Evolutionary conservation across 1,139 yeast species (phyloP).

Genomic region (Candida anutae): DNA sequence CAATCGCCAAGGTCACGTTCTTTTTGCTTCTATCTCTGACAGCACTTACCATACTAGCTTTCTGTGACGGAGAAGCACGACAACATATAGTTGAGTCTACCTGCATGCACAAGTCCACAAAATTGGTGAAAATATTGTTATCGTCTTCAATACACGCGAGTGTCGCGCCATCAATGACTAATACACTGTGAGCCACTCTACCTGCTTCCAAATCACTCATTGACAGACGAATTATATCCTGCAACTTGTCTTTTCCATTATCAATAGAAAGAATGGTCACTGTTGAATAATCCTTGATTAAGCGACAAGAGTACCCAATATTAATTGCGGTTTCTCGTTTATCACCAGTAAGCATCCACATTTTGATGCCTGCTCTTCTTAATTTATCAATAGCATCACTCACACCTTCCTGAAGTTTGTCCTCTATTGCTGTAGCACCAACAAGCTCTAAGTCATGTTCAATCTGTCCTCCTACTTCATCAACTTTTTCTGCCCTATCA

Average conservation of each 20-base stretch:
- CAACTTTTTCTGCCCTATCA: constrained; percentile 61
- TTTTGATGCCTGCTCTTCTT: constrained; percentile 83
- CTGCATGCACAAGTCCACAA: constrained; percentile 75
- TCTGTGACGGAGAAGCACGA: constrained; percentile 95
- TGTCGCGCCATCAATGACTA: constrained; percentile 90
- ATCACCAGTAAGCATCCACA: constrained; percentile 99
- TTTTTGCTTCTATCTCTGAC: constrained; percentile 59
- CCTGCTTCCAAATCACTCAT: constrained; percentile 56
- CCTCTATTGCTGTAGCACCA: constrained; percentile 98
- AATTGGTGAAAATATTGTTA: constrained; percentile 59
- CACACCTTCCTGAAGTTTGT: constrained; percentile 91
- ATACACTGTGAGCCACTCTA: constrained; percentile 83
- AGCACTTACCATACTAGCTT: constrained; percentile 78
- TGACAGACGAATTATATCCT: constrained; percentile 51
- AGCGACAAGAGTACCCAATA: constrained; percentile 89
- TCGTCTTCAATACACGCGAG: constrained; percentile 66
- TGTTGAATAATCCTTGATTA: constrained; percentile 88
- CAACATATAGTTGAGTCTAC: constrained; percentile 92
- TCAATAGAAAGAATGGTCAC: constrained; percentile 68
- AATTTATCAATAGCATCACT: constrained; percentile 89
- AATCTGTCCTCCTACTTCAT: constrained; percentile 61
- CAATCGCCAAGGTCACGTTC: constrained; percentile 87
- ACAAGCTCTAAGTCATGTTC: constrained; percentile 61
- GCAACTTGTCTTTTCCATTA: constrained; percentile 42
- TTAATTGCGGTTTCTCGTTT: constrained; percentile 96